A percentile compares a stretch with the other conserved stretches of the same genome.
Conservation (phyloP, 495 filamentous ascomycete species). For the Podospora conica region DNA sequence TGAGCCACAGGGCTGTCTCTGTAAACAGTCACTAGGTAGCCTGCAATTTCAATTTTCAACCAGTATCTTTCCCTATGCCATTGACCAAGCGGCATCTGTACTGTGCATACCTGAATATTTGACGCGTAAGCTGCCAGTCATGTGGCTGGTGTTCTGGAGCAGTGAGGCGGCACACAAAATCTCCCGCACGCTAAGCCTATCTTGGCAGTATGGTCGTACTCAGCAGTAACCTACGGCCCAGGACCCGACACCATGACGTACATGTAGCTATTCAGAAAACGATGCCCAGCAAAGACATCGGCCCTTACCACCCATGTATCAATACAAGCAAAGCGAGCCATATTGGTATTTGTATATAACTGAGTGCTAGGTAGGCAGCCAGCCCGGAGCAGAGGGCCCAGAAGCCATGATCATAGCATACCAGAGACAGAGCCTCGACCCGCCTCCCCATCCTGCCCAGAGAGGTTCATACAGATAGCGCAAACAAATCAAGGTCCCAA, state of each 20-base stretch:
- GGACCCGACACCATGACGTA: slow-evolving; percentile 1
- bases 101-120: neutral
- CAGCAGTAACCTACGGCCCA: neutral
- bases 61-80: neutral
- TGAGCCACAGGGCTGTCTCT: too few species aligned
- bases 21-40: too few species aligned
- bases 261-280: slow-evolving; percentile 1
- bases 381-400: neutral
- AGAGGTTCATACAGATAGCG: neutral
- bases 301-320: neutral
- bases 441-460: neutral
- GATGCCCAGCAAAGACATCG: neutral
- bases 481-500: neutral
- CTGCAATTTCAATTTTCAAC: too few species aligned
- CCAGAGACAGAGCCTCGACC: neutral
- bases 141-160: neutral
- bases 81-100: neutral
- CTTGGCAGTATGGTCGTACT: slow-evolving; percentile 4
- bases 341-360: neutral
- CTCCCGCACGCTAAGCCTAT: slow-evolving; percentile 7
- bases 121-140: slow-evolving; percentile 4
- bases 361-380: neutral
- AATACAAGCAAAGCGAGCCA: neutral
- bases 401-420: neutral
- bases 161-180: neutral